Evolutionary conservation across 805 yeast species (phyloP), one percentile per base, ranked within the genome.

Genomic region (Suhomyces xylopsoci): DNA sequence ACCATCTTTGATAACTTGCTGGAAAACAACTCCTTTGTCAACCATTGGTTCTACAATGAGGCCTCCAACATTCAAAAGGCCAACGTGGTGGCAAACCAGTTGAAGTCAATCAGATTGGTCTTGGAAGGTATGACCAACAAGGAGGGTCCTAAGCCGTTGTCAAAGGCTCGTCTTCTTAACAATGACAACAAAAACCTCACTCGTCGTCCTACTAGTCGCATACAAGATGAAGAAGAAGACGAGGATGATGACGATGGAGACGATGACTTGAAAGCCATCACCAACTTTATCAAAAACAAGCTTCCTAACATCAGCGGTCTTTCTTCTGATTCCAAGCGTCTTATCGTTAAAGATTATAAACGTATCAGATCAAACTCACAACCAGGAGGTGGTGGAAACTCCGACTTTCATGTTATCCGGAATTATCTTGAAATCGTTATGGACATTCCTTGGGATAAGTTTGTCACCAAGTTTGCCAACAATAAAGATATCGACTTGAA

Each of bases 401-500:
- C 83, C 0, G 91, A 86, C 53, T 83, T 80, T 61, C 88, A 86
- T 62, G 86, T 84, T 1, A 67, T 85, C 44, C 65, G 85, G 51
- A 81, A 82, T 47, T 86, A 85, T 65, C 74, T 86, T 57, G 90
- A 86, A 54, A 78, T 83, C 19, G 79, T 85, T 7, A 69, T 79
- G 67, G 90, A 86, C 58, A 71, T 86, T 47, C 90, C 90, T 1
- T 85, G 85, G 85, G 78, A 72, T 47, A 63, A 51, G 48, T 68
- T 57, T 51, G 67, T 70, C 22, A 62, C 74, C 5, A 64, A 62
- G 50, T 66, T 67, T 54, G 55, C 58, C 28, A 56, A 68, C 12
- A 69, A 78, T 61, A 77, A 75, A 25, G 77, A 78, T 50, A 73
- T 83, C 49, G 81, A 86, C 57, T 65, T 89, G 15, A 64, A 62